phyloP scores from a whole-genome alignment of 2,329 filamentous ascomycete genomes.

The Alternaria arborescens region DNA sequence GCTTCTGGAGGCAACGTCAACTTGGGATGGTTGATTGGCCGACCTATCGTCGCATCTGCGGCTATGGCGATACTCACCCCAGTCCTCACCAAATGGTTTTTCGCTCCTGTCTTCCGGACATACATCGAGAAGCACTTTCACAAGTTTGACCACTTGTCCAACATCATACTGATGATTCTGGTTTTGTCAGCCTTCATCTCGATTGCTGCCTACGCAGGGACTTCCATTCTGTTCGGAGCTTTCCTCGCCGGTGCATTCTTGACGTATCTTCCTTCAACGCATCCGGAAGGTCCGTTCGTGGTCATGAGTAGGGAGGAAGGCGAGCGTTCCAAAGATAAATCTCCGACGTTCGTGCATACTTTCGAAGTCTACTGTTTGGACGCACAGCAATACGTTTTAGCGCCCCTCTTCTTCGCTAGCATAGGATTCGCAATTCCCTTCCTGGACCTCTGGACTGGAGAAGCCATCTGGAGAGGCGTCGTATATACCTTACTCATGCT shows the following conservation, averaged over 20 bases:
- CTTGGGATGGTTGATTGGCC: constrained; percentile 36
- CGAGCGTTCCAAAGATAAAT: constrained; percentile 36
- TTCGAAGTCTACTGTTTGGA: constrained; percentile 55
- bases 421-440: constrained; percentile 45
- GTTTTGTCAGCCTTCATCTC: constrained; percentile 40
- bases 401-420: constrained; percentile 42
- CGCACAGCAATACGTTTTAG: constrained; percentile 53
- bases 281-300: constrained; percentile 31
- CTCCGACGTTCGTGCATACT: constrained; percentile 41
- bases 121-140: constrained; percentile 30
- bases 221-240: constrained; percentile 41
- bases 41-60: constrained; percentile 39
- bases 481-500: constrained; percentile 42
- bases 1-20: constrained; percentile 20
- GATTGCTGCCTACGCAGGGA: constrained; percentile 41
- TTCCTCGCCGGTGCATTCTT: constrained; percentile 43
- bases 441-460: constrained; percentile 38
- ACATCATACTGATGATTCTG: constrained; percentile 40
- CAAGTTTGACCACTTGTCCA: constrained; percentile 33
- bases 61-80: constrained; percentile 33
- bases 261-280: constrained; percentile 38
- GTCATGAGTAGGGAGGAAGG: constrained; percentile 37
- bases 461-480: constrained; percentile 40
- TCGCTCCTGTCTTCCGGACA: constrained; percentile 42
- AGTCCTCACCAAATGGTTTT: constrained; percentile 44